Base-by-base conservation (phyloP, 2,329 filamentous ascomycete species). In the Biscogniauxia marginata region DNA sequence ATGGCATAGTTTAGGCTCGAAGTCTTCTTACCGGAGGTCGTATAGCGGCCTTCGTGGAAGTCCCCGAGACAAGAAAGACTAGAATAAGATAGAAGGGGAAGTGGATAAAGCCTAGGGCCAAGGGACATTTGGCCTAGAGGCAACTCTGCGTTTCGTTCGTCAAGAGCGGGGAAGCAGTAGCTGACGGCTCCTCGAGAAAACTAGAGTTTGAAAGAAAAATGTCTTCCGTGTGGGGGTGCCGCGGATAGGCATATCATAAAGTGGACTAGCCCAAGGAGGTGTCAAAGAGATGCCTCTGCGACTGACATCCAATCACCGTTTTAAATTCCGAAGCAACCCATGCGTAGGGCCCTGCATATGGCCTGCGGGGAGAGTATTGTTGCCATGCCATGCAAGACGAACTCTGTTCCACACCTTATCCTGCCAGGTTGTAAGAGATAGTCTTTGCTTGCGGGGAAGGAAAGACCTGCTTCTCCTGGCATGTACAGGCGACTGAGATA, bases 401-500 rank as follows among this genome's bases (percentile, higher is more conserved):
- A 46, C 21, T 46, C 45, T 46, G 18, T 23, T 23, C 45, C 45
- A 21, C 45, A 23, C 11, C 45, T 46, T 23, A 46, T 23, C 45
- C 45, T 9, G 13, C 30, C 30, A 39, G 30, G 9, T 39, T 9
- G n/a, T 7, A 39, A 39, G 30, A 39, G 30, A 39, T 39, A 11
- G 30, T n/a, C 30, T 39, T 16, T 39, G 5, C 30, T 39, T 39
- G 30, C 30, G 30, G 30, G 30, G 30, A 39, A 39, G 30, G 9
- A 39, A 39, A 16, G 30, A 39, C 30, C 11, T 64, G 56, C 62
- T 64, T 49, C 62, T 62, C 58, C 62, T 18, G 60, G 62, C 45
- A 64, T 64, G 62, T 62, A 57, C 54, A 64, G 58, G 60, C 62
- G 62, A 61, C 55, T 50, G 21, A 30, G 23, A 49, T 47, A 54